Percentiles rank a stretch among this genome's conserved stretches.
Conservation (phyloP, 345 rosid genomes). For the Eucalyptus erythrocorys region DNA sequence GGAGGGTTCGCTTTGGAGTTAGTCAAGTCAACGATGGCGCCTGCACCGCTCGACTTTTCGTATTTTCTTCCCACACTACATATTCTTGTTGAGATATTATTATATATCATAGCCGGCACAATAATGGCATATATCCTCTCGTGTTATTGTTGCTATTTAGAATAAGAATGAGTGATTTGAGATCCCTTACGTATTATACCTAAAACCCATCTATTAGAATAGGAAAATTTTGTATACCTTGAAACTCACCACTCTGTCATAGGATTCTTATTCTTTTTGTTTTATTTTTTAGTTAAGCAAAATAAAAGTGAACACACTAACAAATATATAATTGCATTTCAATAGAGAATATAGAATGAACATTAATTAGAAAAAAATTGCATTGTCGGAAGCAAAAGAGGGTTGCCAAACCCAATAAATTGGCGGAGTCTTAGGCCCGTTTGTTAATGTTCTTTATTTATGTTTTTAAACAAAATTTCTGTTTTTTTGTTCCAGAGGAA, state of each 20-base stretch:
- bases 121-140: neutral
- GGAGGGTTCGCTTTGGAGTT: neutral
- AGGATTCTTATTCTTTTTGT: no score
- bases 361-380: neutral
- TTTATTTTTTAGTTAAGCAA: neutral
- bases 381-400: neutral
- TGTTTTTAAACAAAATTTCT: no score
- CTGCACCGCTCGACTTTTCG: neutral
- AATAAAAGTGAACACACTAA: neutral
- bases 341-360: neutral
- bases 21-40: neutral
- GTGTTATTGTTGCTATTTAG: neutral
- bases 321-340: neutral
- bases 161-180: no score
- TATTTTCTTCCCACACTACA: neutral
- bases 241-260: no score
- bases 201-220: no score
- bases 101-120: neutral
- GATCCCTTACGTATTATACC: accelerated
- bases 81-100: neutral
- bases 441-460: no score
- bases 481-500: no score
- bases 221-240: no score
- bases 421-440: accelerated
- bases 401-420: neutral